Conservation (phyloP, 192 early-diverging fungal genomes). For the Coemansia umbellata region DNA sequence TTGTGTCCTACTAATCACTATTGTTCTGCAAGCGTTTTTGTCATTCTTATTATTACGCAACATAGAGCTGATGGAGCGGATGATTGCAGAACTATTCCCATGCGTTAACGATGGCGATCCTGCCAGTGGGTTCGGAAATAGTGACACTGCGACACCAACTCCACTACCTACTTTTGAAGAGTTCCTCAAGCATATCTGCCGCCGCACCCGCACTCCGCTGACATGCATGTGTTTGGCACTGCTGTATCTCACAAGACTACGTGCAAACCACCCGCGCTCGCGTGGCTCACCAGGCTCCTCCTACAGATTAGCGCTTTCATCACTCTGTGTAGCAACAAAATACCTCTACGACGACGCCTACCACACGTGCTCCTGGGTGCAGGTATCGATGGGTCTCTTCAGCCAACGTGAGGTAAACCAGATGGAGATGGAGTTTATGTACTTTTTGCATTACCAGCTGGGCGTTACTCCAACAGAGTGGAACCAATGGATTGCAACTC, state of each 20-base stretch:
- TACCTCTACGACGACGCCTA: slow-evolving; percentile 67
- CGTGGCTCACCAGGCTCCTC: slow-evolving; percentile 55
- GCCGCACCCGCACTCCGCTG: slow-evolving; percentile 54
- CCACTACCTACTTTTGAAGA: slow-evolving; percentile 44
- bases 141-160: not conserved
- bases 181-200: slow-evolving; percentile 51
- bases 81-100: slow-evolving; percentile 53
- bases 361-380: slow-evolving; percentile 65
- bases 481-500: slow-evolving; percentile 53
- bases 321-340: slow-evolving; percentile 66
- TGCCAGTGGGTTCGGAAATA: not conserved
- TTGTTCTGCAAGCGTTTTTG: not conserved
- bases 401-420: slow-evolving; percentile 58
- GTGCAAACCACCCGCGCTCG: slow-evolving; percentile 52
- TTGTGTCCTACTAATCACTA: not conserved
- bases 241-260: slow-evolving; percentile 54
- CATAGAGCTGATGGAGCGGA: slow-evolving; percentile 50
- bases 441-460: slow-evolving; percentile 53
- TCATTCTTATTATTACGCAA: no score
- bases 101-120: slow-evolving; percentile 34
- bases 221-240: slow-evolving; percentile 54
- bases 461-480: slow-evolving; percentile 53
- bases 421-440: slow-evolving; percentile 64
- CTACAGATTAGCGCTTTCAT: slow-evolving; percentile 62
- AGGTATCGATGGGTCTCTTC: slow-evolving; percentile 57